Evolutionary conservation across 306 rosid genomes (phyloP), one percentile per base, ranked within the genome.

Genomic region (Spatholobus suberectus): DNA sequence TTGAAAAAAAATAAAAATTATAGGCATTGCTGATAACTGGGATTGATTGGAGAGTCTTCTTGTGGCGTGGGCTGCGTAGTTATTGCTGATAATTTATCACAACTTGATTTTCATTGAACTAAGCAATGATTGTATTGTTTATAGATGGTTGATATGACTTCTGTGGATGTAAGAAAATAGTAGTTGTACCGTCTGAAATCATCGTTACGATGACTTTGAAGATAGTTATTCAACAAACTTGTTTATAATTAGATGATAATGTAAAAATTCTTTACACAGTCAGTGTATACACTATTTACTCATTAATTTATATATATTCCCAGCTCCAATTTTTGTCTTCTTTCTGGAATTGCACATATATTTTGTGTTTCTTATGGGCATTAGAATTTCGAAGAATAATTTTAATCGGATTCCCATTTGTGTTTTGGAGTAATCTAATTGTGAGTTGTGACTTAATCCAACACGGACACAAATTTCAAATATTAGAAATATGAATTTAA

Each of bases 1-100:
- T 40, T 12, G 74, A 43, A 69, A 23, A 8, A 41, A 12, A 24
- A 21, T 40, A 8, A 41, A 12, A 24, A 21, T 40, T 21, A 37
- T 0, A 21, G 20, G 55, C 26, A 6, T 63, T 63, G 23, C 21
- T 14, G 40, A 2, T 62, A 35, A 8, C 38, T 67, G 29, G 8
- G 51, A 10, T 37, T 66, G 71, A 17, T 49, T 49, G 62, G 63
- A 71, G 24, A 73, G 44, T 73, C 20, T 73, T 73, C 32, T 51
- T 73, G 77, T n/a, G 43, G 62, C 63, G 26, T 46, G 14, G 40
- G 14, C 43, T 15, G 41, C 21, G 1, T 26, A 46, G 18, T 4
- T 46, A 37, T 67, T 18, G 49, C 55, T 70, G 57, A 32, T 29
- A 21, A 8, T 62, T n/a, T 59, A 46, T 65, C 23, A 21, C 46